Base-by-base conservation (phyloP, 2,329 filamentous ascomycete species). In the Aspergillus sp. region DNA sequence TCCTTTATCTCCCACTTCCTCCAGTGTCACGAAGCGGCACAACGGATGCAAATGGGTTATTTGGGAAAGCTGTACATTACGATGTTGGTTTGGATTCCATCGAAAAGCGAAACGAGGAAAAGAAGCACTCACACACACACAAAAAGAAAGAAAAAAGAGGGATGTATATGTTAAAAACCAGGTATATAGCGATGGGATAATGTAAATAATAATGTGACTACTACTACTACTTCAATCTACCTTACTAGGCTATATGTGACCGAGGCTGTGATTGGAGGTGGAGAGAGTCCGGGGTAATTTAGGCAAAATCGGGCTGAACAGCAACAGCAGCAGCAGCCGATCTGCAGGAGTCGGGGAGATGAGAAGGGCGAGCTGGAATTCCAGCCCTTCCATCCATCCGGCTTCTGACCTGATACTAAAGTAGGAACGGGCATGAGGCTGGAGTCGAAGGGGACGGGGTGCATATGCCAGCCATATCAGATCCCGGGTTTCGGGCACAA, bases 271-370 rank as follows among this genome's bases (percentile, higher is more conserved):
- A 47, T 47, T 47, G 45, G 46, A 55, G 36, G 53, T 49, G 53
- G 53, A 22, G 52, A 53, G 36, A 42, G 53, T 55, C 47, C 46
- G 52, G 57, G 47, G 52, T 51, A 55, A 58, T 55, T 58, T 58
- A 58, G 57, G 57, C 57, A 58, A 55, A 58, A 55, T 18, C 24
- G 29, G 24, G 16, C 46, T 49, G 46, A 26, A 22, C 10, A 24
- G 24, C 20, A 49, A 16, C 49, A 16, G 26, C 26, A 26, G 26
- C 20, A 49, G 16, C 49, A 16, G 16, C 24, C 49, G 22, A 47
- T 24, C 45, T 47, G 45, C 50, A 36, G 29, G 31, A 51, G 49
- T 18, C 26, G 26, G 26, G 26, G 26, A n/a, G 36, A n/a, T n/a
- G 36, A 42, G 36, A 14, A 39, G 36, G 12, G 14, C 14, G 36